Evolutionary conservation across 108 stramenopile genomes (phyloP), one percentile per base, ranked within the genome.

Genomic region (Fistulifera pelliculosa): DNA sequence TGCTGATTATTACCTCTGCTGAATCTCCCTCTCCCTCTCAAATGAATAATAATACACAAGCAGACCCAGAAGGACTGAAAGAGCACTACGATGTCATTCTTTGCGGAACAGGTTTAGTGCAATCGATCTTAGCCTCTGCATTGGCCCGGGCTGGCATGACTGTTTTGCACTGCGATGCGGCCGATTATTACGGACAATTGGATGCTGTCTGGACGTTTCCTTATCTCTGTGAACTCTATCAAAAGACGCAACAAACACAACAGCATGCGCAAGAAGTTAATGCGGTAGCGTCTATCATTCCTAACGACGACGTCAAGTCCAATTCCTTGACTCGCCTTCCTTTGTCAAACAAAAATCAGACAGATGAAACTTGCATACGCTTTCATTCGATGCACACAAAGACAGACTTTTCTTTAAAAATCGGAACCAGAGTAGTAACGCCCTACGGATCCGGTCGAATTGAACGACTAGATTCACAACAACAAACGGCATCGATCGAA

Each of bases 131-230:
- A 17, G 81, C 87, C 1, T 75, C 81, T 1, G 87, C 87, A 27
- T 58, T 90, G 60, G 75, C 81, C 27, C 71, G 83, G 18, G 80
- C 79, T 1, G 88, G 84, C 10, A 71, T 75, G 43, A 68, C 66
- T 27, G 74, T 85, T 21, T 61, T 90, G 56, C 88, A 90, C 49
- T 85, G 81, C 61, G 88, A 90, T 67, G 77, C 72, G 10, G 55
- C 68, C 18, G 88, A 83, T 31, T 70, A 77, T 51, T 90, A 90
- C 54, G 88, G 88, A 22, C 81, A 80, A 49, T 66, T 90, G 21
- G 83, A 90, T 65, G 80, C 83, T 22, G 73, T 81, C 3, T 66
- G 80, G 71, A 70, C 70, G 0, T 47, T 73, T 41, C 41, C 54
- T 10, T 73, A 65, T 31, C 44, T 81, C 24, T 54, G 68, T 41